A percentile compares a stretch with the other conserved stretches of the same genome.
These are phyloP conservation scores for Tolypocladium nubicola DNA, from an alignment of 2,329 filamentous ascomycete genomes.

Conservation along the genomic window DNA sequence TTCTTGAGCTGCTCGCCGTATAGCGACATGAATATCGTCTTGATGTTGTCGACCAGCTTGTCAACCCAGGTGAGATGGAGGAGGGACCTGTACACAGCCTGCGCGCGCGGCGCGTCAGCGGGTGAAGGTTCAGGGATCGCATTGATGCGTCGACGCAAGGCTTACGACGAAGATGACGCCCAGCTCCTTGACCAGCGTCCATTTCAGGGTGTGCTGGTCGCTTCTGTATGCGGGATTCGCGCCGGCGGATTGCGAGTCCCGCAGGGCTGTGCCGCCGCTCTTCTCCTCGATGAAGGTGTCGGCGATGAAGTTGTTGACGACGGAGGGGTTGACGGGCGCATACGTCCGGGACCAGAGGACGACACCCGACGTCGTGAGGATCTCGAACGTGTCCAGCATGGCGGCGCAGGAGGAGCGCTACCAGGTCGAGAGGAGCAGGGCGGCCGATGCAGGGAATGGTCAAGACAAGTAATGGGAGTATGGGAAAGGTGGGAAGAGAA, in stretches of 20 bases:
- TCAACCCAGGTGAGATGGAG: conserved; percentile 96
- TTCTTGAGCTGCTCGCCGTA: conserved; percentile 83
- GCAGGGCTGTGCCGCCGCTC: conserved; percentile 48
- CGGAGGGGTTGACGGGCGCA: conserved; percentile 63
- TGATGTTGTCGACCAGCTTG: conserved; percentile 89
- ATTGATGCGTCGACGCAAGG: neutral
- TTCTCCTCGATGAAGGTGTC: conserved; percentile 98
- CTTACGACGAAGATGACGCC: conserved; percentile 86
- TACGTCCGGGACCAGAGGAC: conserved; percentile 93
- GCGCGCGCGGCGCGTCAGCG: neutral
- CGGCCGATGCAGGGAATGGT: neutral
- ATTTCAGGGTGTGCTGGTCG: conserved; percentile 91
- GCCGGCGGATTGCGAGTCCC: conserved; percentile 47
- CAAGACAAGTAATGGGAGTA: neutral
- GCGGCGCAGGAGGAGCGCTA: conserved; percentile 7
- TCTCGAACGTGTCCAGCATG: conserved; percentile 96
- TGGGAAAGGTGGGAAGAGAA: neutral
- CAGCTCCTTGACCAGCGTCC: conserved; percentile 85
- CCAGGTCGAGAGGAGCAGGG: neutral
- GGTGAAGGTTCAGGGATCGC: neutral
- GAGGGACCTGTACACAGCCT: conserved; percentile 95
- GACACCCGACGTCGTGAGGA: conserved; percentile 89
- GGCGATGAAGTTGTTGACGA: conserved; percentile 90
- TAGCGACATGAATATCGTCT: conserved; percentile 79
- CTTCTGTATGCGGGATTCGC: conserved; percentile 70